These are phyloP conservation scores for Leishmania turanica DNA, from an alignment of 208 protist genomes.

Conservation along the genomic window DNA sequence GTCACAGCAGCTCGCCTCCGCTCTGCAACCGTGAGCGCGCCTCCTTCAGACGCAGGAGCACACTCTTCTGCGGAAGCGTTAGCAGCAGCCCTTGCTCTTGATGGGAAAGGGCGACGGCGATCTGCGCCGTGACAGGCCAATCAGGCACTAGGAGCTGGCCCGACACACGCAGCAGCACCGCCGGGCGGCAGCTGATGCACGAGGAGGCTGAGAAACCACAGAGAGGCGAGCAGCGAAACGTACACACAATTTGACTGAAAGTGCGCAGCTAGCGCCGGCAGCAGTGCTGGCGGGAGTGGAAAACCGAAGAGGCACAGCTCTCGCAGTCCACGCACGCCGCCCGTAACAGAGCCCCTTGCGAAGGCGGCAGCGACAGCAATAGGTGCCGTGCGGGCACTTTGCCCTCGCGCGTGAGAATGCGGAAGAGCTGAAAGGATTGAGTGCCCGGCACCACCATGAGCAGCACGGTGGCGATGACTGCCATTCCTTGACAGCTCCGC, in stretches of 20 bases:
- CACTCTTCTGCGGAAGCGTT: constrained; percentile 42
- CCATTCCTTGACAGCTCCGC: too few relatives aligned
- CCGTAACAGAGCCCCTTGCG: too few relatives aligned
- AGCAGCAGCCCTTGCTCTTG: constrained; percentile 35
- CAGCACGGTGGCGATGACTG: too few relatives aligned
- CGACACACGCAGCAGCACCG: constrained; percentile 50
- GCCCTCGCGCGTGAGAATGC: too few relatives aligned
- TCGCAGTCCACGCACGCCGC: constrained; percentile 32
- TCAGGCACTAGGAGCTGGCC: constrained; percentile 50
- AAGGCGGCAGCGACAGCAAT: too few relatives aligned
- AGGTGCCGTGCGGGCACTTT: too few relatives aligned
- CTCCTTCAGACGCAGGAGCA: constrained; percentile 45
- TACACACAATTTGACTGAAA: constrained; percentile 34
- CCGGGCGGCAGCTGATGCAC: constrained; percentile 48
- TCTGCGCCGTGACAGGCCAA: constrained; percentile 54
- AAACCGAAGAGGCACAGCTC: constrained; percentile 58
- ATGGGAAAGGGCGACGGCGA: constrained; percentile 50
- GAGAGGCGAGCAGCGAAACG: constrained; percentile 48
- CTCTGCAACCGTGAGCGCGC: constrained; percentile 12
- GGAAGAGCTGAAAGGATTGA: too few relatives aligned
- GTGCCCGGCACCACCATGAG: too few relatives aligned
- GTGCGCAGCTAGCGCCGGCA: constrained; percentile 49
- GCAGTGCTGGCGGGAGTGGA: constrained; percentile 40
- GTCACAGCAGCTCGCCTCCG: constrained; percentile 18
- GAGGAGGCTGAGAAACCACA: constrained; percentile 75